These are phyloP conservation scores for Tribonema minus DNA, from an alignment of 108 stramenopile genomes.

Conservation along the genomic window DNA sequence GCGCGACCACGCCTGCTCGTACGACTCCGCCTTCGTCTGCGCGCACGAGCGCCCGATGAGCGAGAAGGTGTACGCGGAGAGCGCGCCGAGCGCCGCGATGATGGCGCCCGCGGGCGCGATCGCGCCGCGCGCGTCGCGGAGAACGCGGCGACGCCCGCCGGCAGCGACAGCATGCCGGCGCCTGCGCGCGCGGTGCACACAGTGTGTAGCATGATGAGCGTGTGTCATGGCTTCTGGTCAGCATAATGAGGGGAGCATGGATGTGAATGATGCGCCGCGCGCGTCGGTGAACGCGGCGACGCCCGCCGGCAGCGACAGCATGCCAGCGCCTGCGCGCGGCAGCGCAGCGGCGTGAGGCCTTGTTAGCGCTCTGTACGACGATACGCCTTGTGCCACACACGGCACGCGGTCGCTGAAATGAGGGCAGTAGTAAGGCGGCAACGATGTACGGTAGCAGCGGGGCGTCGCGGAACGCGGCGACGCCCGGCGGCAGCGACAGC, in stretches of 20 bases:
- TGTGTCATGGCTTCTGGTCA: not conserved
- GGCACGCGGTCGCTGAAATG: not conserved
- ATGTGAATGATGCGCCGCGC: not conserved
- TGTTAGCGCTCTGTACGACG: no score
- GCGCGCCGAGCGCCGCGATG: slow-evolving; percentile 70
- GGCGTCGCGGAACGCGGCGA: slow-evolving; percentile 65
- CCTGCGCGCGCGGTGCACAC: not conserved
- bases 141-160: slow-evolving; percentile 67
- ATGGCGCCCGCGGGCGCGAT: slow-evolving; percentile 74
- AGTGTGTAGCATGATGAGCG: not conserved
- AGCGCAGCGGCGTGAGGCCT: no score
- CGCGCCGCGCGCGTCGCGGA: slow-evolving; percentile 63
- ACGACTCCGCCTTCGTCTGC: slow-evolving; percentile 51
- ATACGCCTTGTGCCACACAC: not conserved
- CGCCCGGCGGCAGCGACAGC: slow-evolving; percentile 73
- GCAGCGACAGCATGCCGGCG: slow-evolving; percentile 53
- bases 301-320: slow-evolving; percentile 81
- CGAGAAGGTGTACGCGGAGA: slow-evolving; percentile 83
- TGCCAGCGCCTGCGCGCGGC: slow-evolving; percentile 60
- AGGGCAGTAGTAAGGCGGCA: not conserved
- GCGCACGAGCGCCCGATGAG: slow-evolving; percentile 54
- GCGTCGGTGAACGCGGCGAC: slow-evolving; percentile 74
- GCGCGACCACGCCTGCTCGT: slow-evolving; percentile 83
- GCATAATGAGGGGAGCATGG: not conserved
- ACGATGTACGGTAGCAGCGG: not conserved